Evolutionary conservation across 176 grass and related monocot genomes (phyloP).

Genomic region (Oryza punctata): DNA sequence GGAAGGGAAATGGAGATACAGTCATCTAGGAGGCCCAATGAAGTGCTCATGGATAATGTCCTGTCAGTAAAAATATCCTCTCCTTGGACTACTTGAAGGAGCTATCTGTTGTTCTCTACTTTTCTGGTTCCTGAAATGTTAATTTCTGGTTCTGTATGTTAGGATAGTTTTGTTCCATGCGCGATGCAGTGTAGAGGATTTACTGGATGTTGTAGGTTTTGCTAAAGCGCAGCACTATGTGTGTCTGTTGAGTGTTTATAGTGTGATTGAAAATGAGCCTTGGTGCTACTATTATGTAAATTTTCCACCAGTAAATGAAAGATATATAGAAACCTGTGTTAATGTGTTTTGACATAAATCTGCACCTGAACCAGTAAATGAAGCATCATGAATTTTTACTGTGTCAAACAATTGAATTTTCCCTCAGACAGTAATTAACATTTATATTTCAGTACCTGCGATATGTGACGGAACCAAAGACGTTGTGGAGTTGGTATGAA

Average conservation of each 20-base stretch:
- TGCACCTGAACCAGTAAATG: neutral
- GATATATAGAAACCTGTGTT: neutral
- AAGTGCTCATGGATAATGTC: constrained; percentile 90
- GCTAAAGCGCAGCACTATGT: neutral
- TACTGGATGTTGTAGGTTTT: neutral
- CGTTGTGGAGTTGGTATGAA: constrained; percentile 88
- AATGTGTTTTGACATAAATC: neutral
- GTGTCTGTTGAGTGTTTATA: neutral
- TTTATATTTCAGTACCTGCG: constrained; percentile 73
- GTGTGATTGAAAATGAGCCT: neutral
- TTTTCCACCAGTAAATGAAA: neutral
- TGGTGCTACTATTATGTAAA: neutral
- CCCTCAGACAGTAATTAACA: neutral
- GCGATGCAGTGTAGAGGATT: neutral
- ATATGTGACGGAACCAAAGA: constrained; percentile 84
- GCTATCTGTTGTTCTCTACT: constrained; percentile 29
- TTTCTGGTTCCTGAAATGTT: too few species aligned
- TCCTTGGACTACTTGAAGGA: constrained; percentile 99
- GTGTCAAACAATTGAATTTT: neutral
- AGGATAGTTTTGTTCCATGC: neutral
- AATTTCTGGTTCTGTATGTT: neutral
- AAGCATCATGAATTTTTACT: neutral
- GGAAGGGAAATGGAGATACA: constrained; percentile 84
- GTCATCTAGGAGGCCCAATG: constrained; percentile 65
- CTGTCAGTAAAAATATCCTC: constrained; percentile 89